A percentile compares a stretch with the other conserved stretches of the same genome.
Conservation (phyloP, 2,329 filamentous ascomycete genomes). For the Epichloe brachyelytri region DNA sequence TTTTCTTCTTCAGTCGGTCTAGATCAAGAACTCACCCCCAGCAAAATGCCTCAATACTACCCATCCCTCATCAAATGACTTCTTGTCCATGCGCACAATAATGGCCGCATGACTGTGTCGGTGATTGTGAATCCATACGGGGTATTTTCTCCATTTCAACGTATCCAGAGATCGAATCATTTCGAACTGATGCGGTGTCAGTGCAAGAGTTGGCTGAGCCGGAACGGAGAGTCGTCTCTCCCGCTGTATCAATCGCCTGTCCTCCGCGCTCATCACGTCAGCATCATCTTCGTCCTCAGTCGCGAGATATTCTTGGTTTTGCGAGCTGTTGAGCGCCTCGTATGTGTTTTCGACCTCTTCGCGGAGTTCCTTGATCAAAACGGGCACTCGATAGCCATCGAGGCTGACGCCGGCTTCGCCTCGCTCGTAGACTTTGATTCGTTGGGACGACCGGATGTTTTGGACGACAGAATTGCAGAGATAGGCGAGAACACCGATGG, state of each 20-base stretch:
- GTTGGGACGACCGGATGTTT: constrained; percentile 57
- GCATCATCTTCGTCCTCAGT: constrained; percentile 36
- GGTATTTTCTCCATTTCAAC: constrained; percentile 52
- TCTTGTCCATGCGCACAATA: constrained; percentile 60
- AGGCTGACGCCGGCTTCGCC: constrained; percentile 56
- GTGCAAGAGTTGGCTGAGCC: constrained; percentile 57
- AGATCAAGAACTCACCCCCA: constrained; percentile 51
- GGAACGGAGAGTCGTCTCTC: constrained; percentile 29
- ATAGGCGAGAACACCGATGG: constrained; percentile 58
- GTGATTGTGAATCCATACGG: constrained; percentile 63
- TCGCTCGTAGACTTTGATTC: constrained; percentile 64
- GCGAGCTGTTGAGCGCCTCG: constrained; percentile 56
- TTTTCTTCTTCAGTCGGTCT: not conserved
- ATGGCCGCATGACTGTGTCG: constrained; percentile 85
- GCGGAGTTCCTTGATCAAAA: constrained; percentile 64
- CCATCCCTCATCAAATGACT: constrained; percentile 60
- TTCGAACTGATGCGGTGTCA: constrained; percentile 68
- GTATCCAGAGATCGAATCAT: constrained; percentile 69
- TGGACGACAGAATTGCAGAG: constrained; percentile 67
- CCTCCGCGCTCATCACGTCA: constrained; percentile 24
- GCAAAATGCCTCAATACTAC: constrained; percentile 74
- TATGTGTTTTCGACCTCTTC: constrained; percentile 66
- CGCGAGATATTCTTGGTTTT: constrained; percentile 58
- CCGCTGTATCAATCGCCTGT: constrained; percentile 27
- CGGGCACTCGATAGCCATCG: constrained; percentile 59